phyloP scores from a whole-genome alignment of 163 green algal species.

The Coccomyxa subellipsoidea region DNA sequence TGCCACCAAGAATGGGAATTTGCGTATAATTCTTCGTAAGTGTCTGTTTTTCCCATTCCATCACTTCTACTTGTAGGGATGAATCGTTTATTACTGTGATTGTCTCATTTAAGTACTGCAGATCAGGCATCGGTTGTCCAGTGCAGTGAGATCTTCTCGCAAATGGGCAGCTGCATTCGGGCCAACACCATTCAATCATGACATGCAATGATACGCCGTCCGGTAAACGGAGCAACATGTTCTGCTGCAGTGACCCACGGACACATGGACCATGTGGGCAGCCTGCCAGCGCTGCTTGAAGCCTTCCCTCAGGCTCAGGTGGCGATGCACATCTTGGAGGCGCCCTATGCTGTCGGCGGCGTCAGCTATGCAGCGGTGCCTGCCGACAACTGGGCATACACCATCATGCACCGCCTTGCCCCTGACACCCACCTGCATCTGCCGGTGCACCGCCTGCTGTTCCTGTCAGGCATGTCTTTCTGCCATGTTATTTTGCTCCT shows the following conservation, averaged over 20 bases:
- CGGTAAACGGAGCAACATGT: neutral
- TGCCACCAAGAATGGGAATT: neutral
- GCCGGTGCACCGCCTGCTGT: neutral
- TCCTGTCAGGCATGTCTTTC: neutral
- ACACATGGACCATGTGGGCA: neutral
- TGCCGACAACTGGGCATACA: neutral
- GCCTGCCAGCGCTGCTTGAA: neutral
- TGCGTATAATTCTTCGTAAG: neutral
- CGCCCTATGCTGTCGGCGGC: neutral
- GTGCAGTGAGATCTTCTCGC: too few relatives aligned
- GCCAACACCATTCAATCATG: too few relatives aligned
- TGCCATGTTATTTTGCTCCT: too few relatives aligned
- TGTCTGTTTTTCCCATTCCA: neutral
- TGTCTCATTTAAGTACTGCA: too few relatives aligned
- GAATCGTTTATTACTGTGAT: too few relatives aligned
- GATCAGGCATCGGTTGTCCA: too few relatives aligned
- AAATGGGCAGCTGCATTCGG: too few relatives aligned
- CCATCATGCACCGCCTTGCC: neutral
- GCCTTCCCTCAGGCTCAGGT: neutral
- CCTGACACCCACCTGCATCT: neutral
- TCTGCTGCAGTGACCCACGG: neutral
- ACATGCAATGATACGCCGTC: too few relatives aligned
- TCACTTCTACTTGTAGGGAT: too few relatives aligned
- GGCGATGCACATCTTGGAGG: neutral
- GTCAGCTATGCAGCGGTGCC: neutral